Conservation (phyloP, 257 asterid genomes). For the Paulownia fortunei region DNA sequence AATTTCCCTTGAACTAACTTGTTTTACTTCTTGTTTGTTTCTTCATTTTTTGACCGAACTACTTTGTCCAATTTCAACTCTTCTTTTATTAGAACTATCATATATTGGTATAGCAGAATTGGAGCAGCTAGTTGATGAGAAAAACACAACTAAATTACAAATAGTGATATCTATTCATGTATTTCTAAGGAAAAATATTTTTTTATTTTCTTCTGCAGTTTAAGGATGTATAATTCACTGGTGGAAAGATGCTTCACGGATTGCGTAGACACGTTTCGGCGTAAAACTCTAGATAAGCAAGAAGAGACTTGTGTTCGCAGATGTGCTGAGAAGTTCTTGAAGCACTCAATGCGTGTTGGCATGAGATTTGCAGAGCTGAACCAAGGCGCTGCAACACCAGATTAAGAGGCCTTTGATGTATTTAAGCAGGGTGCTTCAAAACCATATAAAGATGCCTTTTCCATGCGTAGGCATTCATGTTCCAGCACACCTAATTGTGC, state of each 20-base stretch:
- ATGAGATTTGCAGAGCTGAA: constrained; percentile 80
- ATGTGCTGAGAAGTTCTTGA: constrained; percentile 85
- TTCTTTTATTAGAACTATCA: neutral
- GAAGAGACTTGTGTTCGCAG: constrained; percentile 84
- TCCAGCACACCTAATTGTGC: neutral
- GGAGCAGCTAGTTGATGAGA: neutral
- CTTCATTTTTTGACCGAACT: neutral
- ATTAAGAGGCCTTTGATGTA: constrained; percentile 32
- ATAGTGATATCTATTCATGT: neutral
- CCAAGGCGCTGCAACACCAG: constrained; percentile 78
- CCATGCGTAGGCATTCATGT: neutral
- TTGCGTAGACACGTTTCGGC: constrained; percentile 71
- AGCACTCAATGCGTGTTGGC: constrained; percentile 91
- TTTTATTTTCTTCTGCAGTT: constrained; percentile 42
- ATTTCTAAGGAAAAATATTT: neutral
- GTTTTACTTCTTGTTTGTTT: neutral
- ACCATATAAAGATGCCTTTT: neutral
- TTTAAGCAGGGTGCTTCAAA: neutral
- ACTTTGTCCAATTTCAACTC: neutral
- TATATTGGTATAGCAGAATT: neutral
- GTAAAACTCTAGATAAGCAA: constrained; percentile 75
- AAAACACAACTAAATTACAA: neutral
- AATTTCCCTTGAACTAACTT: neutral
- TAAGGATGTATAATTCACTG: constrained; percentile 77
- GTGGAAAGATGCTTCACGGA: constrained; percentile 83